phyloP scores from a whole-genome alignment of 805 yeast species.

The Candida montana region DNA sequence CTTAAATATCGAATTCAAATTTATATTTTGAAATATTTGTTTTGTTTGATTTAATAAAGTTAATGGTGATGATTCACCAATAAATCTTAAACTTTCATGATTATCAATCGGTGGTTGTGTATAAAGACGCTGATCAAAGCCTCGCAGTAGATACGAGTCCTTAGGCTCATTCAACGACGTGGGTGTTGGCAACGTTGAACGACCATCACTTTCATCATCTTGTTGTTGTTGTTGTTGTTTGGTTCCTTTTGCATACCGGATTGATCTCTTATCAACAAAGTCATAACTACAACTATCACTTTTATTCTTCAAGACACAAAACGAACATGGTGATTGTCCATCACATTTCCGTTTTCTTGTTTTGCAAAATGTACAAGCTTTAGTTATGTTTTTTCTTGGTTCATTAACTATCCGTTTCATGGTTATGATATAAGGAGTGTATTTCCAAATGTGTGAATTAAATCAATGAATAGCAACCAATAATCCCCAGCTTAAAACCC shows the following conservation, averaged over 20 bases:
- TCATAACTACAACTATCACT: constrained; percentile 24
- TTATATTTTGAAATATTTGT: constrained; percentile 24
- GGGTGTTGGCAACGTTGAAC: no score
- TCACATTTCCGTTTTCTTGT: constrained; percentile 29
- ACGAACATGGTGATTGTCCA: constrained; percentile 27
- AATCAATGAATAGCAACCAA: no score
- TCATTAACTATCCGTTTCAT: neutral
- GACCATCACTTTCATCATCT: no score
- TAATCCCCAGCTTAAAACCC: no score
- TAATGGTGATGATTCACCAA: constrained; percentile 34
- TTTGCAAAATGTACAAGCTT: constrained; percentile 40
- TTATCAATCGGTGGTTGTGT: neutral
- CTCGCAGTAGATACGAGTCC: no score
- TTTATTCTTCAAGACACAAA: constrained; percentile 24
- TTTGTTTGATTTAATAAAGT: constrained; percentile 33
- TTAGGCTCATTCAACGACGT: no score
- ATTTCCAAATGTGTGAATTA: no score
- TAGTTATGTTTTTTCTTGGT: constrained; percentile 32
- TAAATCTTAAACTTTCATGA: neutral
- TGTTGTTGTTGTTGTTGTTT: no score
- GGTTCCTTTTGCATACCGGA: constrained; percentile 3
- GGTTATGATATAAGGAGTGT: no score
- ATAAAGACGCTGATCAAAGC: no score
- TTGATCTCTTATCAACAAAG: constrained; percentile 8
- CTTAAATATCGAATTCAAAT: neutral